Percentiles rank a stretch among this genome's conserved stretches.
phyloP scores from a whole-genome alignment of 2,329 filamentous ascomycete genomes.

The Stagonosporopsis tanaceti region DNA sequence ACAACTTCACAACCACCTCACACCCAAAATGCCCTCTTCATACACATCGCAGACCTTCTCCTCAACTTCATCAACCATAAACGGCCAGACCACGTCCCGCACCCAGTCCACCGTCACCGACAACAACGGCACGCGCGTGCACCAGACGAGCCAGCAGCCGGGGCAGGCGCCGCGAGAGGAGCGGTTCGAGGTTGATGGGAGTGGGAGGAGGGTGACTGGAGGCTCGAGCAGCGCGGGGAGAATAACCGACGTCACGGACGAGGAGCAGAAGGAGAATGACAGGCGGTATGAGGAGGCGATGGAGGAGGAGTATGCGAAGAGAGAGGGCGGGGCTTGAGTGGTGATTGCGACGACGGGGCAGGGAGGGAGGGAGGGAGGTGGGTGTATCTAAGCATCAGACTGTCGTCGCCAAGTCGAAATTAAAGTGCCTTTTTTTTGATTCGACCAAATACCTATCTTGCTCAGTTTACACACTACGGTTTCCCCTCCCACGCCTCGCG shows the following conservation, averaged over 20 bases:
- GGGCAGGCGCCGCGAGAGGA: slow-evolving; percentile 39
- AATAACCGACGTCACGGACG: slow-evolving; percentile 46
- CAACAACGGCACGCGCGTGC: slow-evolving; percentile 39
- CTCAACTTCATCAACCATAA: slow-evolving; percentile 34
- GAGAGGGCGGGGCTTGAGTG: slow-evolving; percentile 47
- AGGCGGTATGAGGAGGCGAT: slow-evolving; percentile 50
- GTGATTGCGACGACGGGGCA: too few relatives aligned
- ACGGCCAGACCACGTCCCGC: slow-evolving; percentile 40
- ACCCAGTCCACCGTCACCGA: slow-evolving; percentile 36
- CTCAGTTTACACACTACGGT: slow-evolving; percentile 23
- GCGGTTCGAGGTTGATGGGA: slow-evolving; percentile 33
- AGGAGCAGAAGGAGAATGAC: slow-evolving; percentile 47
- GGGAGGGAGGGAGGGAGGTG: background rate
- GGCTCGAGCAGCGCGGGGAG: slow-evolving; percentile 18
- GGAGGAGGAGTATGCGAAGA: slow-evolving; percentile 53
- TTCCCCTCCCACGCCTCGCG: slow-evolving; percentile 52
- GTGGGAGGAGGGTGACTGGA: slow-evolving; percentile 29
- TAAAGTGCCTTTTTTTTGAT: too few relatives aligned
- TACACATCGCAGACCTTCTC: slow-evolving; percentile 40
- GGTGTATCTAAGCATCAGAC: too few relatives aligned
- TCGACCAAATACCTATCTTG: background rate
- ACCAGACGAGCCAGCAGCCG: slow-evolving; percentile 37
- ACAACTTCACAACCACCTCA: background rate
- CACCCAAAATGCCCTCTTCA: slow-evolving; percentile 20
- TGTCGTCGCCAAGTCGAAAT: too few relatives aligned